A percentile compares a stretch with the other conserved stretches of the same genome.
phyloP scores from a whole-genome alignment of 441 rosid genomes.

The Kokia cookei region DNA sequence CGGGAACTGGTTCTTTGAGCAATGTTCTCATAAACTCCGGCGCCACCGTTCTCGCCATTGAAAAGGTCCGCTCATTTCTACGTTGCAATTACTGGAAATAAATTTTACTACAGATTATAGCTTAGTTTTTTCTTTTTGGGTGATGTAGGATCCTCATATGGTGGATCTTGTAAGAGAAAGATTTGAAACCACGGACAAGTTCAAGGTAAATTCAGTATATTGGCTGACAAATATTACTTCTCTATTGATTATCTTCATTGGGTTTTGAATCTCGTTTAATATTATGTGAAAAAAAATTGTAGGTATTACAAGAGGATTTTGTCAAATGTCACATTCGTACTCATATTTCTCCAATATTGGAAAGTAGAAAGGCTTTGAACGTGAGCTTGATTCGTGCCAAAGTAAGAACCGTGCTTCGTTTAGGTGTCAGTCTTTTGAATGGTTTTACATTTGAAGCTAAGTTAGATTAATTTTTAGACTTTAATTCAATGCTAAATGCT shows the following conservation, averaged over 20 bases:
- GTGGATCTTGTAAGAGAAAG: conserved; percentile 64
- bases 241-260: neutral
- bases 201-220: conserved; percentile 40
- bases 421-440: neutral
- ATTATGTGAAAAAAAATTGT: neutral
- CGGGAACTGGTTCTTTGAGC: conserved; percentile 91
- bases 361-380: conserved; percentile 19
- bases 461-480: neutral
- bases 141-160: conserved; percentile 76
- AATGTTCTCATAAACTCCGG: conserved; percentile 59
- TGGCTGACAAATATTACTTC: neutral
- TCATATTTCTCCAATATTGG: conserved; percentile 50
- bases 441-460: neutral
- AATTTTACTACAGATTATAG: neutral
- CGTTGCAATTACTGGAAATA: neutral
- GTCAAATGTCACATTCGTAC: conserved; percentile 67
- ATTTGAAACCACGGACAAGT: conserved; percentile 40
- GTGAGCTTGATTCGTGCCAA: conserved; percentile 42
- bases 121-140: neutral
- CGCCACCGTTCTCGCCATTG: conserved; percentile 77
- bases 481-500: neutral
- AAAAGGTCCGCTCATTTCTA: conserved; percentile 43
- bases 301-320: conserved; percentile 85
- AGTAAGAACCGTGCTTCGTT: conserved; percentile 25
- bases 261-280: neutral